These are phyloP conservation scores for Elongisporangium undulatum DNA, from an alignment of 352 stramenopile species.

Conservation along the genomic window DNA sequence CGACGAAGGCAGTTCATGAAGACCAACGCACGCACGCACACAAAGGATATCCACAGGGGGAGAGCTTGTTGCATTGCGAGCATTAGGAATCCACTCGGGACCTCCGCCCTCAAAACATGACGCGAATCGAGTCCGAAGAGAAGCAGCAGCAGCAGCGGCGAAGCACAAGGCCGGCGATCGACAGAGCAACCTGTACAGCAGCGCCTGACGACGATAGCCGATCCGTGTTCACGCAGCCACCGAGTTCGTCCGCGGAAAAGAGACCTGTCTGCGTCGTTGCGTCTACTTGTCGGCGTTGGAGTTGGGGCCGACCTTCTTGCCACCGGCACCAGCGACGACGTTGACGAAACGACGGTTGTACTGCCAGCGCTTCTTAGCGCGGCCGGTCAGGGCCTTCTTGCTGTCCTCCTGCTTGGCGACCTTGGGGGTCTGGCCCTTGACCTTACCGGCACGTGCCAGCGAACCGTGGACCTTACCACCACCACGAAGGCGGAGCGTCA, in stretches of 20 bases:
- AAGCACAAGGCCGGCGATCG: constrained; percentile 7
- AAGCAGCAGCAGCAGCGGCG: constrained; percentile 9
- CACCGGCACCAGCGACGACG: constrained; percentile 95
- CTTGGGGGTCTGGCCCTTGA: constrained; percentile 99
- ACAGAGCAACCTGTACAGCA: neutral
- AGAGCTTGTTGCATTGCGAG: neutral
- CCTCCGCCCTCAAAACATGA: constrained; percentile 1
- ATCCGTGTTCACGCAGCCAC: neutral
- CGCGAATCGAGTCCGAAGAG: neutral
- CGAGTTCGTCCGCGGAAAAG: constrained; percentile 1
- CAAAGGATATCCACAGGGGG: neutral
- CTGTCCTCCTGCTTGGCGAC: constrained; percentile 98
- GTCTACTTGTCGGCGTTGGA: constrained; percentile 95
- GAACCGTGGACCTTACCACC: constrained; percentile 99
- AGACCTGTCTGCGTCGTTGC: constrained; percentile 4
- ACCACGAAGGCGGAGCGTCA: constrained; percentile 94
- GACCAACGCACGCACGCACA: neutral
- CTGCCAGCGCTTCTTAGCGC: constrained; percentile 99
- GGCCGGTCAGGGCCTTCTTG: constrained; percentile 96
- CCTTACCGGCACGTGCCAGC: constrained; percentile 99
- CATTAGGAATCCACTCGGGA: neutral
- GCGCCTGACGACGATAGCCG: neutral
- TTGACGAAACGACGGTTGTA: constrained; percentile 99
- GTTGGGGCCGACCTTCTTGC: constrained; percentile 98
- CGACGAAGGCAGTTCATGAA: neutral